phyloP scores from a whole-genome alignment of 768 basidiomycete genomes.

The Phlebiopsis flavidoalba region DNA sequence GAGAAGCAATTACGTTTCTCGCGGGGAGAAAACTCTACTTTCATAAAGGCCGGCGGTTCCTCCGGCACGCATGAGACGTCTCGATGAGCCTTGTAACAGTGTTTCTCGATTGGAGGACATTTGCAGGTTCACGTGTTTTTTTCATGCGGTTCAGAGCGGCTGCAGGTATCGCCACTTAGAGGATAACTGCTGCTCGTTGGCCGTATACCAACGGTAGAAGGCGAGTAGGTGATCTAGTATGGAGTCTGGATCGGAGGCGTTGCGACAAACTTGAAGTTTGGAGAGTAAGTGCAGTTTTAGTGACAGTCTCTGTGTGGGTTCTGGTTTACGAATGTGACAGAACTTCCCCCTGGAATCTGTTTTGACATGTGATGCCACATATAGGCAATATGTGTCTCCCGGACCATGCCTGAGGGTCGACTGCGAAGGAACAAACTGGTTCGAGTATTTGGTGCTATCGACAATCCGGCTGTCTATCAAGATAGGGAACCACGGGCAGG shows the following conservation, averaged over 20 bases:
- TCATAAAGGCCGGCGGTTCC: conserved; percentile 4
- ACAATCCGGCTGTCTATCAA: conserved; percentile 14
- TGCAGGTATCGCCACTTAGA: conserved; percentile 17
- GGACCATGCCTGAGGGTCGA: conserved; percentile 14
- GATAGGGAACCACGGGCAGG: conserved; percentile 11
- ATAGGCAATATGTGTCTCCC: conserved; percentile 13
- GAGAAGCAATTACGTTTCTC: not conserved
- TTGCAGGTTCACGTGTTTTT: too few relatives aligned
- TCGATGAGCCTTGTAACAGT: conserved; percentile 3
- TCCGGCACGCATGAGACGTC: not conserved
- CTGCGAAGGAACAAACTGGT: conserved; percentile 13
- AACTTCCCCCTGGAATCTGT: too few relatives aligned
- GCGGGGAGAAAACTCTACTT: conserved; percentile 1
- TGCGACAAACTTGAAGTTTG: too few relatives aligned
- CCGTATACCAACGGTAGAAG: conserved; percentile 5
- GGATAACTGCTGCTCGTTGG: conserved; percentile 8
- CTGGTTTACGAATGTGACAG: too few relatives aligned
- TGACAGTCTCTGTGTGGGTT: too few relatives aligned
- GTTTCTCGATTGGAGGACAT: conserved; percentile 15
- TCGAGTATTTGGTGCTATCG: conserved; percentile 5
- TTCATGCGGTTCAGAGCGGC: conserved; percentile 10
- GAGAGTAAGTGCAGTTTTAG: too few relatives aligned
- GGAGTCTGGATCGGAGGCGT: too few relatives aligned
- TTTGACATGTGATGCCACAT: too few relatives aligned
- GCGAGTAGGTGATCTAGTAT: conserved; percentile 14